Base-by-base conservation (phyloP, 1,284 basidiomycete genomes). In the Ganoderma resinaceum region DNA sequence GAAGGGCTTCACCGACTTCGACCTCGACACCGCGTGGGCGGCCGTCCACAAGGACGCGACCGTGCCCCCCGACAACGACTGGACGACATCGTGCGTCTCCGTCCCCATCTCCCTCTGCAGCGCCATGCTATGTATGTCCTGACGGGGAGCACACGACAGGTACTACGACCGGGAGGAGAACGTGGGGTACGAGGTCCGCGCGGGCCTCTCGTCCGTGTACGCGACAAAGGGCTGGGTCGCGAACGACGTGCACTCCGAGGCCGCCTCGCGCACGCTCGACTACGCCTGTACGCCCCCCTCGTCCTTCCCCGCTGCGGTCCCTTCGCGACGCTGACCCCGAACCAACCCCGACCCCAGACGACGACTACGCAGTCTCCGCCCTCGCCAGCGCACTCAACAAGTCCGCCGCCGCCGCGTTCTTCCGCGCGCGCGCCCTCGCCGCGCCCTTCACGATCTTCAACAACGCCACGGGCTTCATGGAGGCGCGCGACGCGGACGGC, bases 151-250 rank as follows among this genome's bases (percentile, higher is more conserved):
- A n/a, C n/a, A n/a, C n/a, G 8, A 2, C 67, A 91, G 89, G 61
- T 95, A 93, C 72, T 86, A 79, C 46, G 94, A 95, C 77, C 86
- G 94, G 3, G 84, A 95, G 78, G 68, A 91, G 88, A 84, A 87
- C 65, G 93, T 94, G 0, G 92, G 92, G 35, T 94, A 93, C 74
- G 93, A 95, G 84, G 93, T 90, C 4, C 89, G 93, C 23, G 94
- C 94, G 0, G 94, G 94, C 0, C 80, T 95, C 53, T 89, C 89
- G 0, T 87, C 89, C 0, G 86, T 89, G 40, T 95, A 95, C 75
- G 81, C 81, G n/a, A 76, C 82, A 14, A 84, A 85, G 29, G 94
- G 93, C 7, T 96, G 89, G 86, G 93, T 95, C 0, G 94, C 92
- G 2, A 84, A 90, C 63, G 93, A 95, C 73, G 79, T 93, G 16